Percentiles rank a stretch among this genome's conserved stretches.
These are phyloP conservation scores for Fusarium redolens DNA, from an alignment of 2,329 filamentous ascomycete genomes.

Conservation along the genomic window DNA sequence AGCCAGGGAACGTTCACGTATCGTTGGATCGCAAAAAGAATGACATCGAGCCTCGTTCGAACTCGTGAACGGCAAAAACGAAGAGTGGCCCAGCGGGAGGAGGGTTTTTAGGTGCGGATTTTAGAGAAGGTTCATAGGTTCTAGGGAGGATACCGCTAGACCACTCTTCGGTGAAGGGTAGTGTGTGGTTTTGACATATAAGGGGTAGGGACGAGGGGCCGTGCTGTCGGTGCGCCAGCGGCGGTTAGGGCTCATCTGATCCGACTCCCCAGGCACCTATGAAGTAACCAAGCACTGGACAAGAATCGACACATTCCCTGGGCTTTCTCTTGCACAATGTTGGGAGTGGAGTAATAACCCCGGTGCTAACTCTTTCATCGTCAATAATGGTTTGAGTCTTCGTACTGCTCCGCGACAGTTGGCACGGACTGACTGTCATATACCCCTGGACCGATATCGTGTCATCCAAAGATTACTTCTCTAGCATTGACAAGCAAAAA, in stretches of 20 bases:
- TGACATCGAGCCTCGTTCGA: neutral
- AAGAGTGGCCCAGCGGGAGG: neutral
- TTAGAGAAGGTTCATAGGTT: neutral
- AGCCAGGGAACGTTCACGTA: too few relatives aligned
- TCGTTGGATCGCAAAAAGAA: too few relatives aligned
- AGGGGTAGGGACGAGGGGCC: neutral
- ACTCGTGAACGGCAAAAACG: neutral
- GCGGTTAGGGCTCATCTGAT: neutral
- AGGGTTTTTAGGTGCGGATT: neutral
- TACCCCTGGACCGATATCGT: neutral
- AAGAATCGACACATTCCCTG: neutral
- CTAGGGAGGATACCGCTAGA: neutral
- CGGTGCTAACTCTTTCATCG: too few relatives aligned
- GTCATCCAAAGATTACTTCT: neutral
- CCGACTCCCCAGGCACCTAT: neutral
- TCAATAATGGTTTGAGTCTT: neutral
- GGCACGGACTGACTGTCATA: neutral
- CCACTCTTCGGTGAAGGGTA: neutral
- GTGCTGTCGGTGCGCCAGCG: too few relatives aligned
- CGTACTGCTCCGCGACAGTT: neutral
- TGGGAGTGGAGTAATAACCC: neutral
- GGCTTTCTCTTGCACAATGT: neutral
- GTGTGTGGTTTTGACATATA: neutral
- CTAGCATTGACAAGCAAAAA: neutral
- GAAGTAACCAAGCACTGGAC: neutral